phyloP scores from a whole-genome alignment of 345 rosid genomes.

The Populus davidiana region DNA sequence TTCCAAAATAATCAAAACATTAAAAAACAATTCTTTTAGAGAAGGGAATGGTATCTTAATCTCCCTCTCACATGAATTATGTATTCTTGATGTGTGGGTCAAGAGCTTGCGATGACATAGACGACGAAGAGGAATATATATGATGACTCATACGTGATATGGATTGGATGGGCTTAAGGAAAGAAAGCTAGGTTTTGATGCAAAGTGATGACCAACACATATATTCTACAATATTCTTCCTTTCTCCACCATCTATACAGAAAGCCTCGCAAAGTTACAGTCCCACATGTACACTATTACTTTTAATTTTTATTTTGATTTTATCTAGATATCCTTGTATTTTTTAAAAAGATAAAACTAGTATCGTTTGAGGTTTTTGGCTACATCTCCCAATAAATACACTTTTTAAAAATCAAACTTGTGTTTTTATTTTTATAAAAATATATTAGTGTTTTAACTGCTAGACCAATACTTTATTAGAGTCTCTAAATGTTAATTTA shows the following conservation, averaged over 20 bases:
- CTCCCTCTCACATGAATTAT: not conserved
- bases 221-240: constrained; percentile 21
- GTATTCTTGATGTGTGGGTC: constrained; percentile 28
- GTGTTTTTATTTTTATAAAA: too few species aligned
- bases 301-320: too few species aligned
- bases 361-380: too few species aligned
- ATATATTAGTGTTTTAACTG: too few species aligned
- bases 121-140: constrained; percentile 35
- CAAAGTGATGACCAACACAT: constrained; percentile 19
- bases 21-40: not conserved
- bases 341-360: too few species aligned
- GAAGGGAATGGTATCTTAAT: constrained; percentile 40
- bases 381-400: too few species aligned
- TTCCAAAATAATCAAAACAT: not conserved
- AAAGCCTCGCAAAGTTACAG: not conserved
- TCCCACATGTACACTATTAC: too few species aligned
- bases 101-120: constrained; percentile 18
- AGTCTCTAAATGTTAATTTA: too few species aligned
- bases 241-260: constrained; percentile 6
- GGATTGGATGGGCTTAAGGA: constrained; percentile 13
- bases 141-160: constrained; percentile 15
- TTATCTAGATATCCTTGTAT: too few species aligned
- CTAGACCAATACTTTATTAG: too few species aligned
- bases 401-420: too few species aligned
- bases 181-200: constrained; percentile 17